These are phyloP conservation scores for Boletus rubescentipes DNA, from an alignment of 768 basidiomycete species.

Conservation along the genomic window DNA sequence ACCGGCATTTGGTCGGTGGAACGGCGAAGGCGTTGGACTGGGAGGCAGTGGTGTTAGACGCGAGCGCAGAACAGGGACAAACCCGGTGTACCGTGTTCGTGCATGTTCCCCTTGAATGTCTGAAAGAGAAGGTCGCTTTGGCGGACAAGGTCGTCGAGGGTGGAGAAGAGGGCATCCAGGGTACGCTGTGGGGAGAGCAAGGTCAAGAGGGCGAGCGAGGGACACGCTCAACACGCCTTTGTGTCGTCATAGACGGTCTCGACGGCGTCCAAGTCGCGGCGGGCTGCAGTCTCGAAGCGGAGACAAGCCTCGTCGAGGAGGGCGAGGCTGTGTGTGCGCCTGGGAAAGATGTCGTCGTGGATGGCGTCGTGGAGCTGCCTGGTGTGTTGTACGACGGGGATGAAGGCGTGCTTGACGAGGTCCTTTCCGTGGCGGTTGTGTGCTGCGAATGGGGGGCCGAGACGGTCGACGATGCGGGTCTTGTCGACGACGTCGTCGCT, in stretches of 20 bases:
- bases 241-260: constrained; percentile 38
- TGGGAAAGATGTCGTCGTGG: constrained; percentile 33
- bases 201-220: constrained; percentile 11
- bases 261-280: constrained; percentile 45
- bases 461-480: constrained; percentile 45
- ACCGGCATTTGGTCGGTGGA: constrained; percentile 46
- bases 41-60: constrained; percentile 7
- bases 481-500: constrained; percentile 44
- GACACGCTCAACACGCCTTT: constrained; percentile 39
- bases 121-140: constrained; percentile 52
- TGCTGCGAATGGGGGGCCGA: constrained; percentile 38
- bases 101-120: constrained; percentile 43
- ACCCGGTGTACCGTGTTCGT: constrained; percentile 45
- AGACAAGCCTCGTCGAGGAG: constrained; percentile 57
- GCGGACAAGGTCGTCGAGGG: constrained; percentile 49
- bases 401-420: constrained; percentile 32
- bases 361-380: constrained; percentile 37
- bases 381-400: constrained; percentile 37
- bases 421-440: constrained; percentile 32
- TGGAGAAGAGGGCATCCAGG: constrained; percentile 40
- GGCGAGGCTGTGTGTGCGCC: constrained; percentile 42
- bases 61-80: background rate
- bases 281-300: constrained; percentile 45
- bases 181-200: constrained; percentile 35
- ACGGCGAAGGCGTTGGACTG: constrained; percentile 46